Evolutionary conservation across 306 rosid species (phyloP), one percentile per base, ranked within the genome.

Genomic region (Casuarina glauca): DNA sequence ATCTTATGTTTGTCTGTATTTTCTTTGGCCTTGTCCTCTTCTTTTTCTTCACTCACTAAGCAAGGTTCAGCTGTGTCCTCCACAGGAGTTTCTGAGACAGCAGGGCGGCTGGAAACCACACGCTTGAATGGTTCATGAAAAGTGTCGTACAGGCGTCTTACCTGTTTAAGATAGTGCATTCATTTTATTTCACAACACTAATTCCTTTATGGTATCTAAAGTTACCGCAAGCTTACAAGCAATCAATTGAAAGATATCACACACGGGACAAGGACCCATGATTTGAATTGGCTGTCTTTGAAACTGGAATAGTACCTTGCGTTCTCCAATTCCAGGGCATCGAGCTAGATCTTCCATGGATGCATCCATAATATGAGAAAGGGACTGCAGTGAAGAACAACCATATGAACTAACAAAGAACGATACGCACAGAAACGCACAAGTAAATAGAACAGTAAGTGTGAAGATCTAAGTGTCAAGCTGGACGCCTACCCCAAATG

Each of bases 281-380:
- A 54, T 62, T 41, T 35, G 46, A 36, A 70, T 57, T 60, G 70
- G 52, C 76, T n/a, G 71, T 75, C 69, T 75, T 76, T 46, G n/a
- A 67, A 71, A 68, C 36, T 42, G n/a, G 77, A 72, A 61, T 35
- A 61, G 69, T 86, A 95, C 97, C 97, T 95, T 95, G 76, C 97
- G 93, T 86, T 95, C 98, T 89, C 98, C 97, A 70, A 95, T 95
- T 69, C 97, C 98, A 74, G 98, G 98, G 81, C 98, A 95, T 64
- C 98, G 97, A 74, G 98, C 98, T 77, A 92, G 91, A 84, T 95
- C 98, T 85, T 95, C 98, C 97, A 95, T 95, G 43, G 97, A 95
- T 81, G 90, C 97, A 81, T 91, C 96, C 95, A 95, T 95, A 76
- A 93, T 85, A 86, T 95, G 88, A 57, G 98, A 88, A 55, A 95